A percentile compares a stretch with the other conserved stretches of the same genome.
These are phyloP conservation scores for Leucocoprinus sp. DNA, from an alignment of 768 basidiomycete genomes.

Conservation along the genomic window DNA sequence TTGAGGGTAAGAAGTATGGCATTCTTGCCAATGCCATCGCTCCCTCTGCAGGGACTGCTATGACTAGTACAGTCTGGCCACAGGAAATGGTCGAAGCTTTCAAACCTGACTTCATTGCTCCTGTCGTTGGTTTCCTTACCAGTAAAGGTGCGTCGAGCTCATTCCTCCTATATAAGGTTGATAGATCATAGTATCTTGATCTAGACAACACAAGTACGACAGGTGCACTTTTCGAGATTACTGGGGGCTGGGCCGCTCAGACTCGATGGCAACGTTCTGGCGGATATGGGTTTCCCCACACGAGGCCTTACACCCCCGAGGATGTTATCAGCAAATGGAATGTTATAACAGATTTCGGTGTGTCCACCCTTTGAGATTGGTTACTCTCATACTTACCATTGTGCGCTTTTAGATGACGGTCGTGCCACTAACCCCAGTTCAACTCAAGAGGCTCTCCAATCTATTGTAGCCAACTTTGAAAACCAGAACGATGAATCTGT, in stretches of 20 bases:
- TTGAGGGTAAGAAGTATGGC: constrained; percentile 88
- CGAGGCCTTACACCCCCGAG: constrained; percentile 70
- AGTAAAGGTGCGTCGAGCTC: constrained; percentile 45
- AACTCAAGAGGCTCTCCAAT: constrained; percentile 68
- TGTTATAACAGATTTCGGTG: constrained; percentile 78
- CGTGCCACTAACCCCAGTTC: constrained; percentile 76
- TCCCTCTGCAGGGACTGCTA: constrained; percentile 83
- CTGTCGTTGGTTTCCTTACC: constrained; percentile 84
- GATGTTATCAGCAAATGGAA: constrained; percentile 75
- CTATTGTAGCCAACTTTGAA: constrained; percentile 46
- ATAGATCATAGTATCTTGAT: not conserved
- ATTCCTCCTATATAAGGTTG: not conserved
- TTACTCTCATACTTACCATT: not conserved
- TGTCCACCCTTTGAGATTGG: constrained; percentile 16
- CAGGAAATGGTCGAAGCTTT: constrained; percentile 85
- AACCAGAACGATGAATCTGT: constrained; percentile 31
- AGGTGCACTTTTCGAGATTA: constrained; percentile 76
- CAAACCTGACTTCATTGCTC: constrained; percentile 93
- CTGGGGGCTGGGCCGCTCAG: constrained; percentile 88
- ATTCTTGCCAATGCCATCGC: constrained; percentile 87
- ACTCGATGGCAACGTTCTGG: constrained; percentile 89
- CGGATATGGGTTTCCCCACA: constrained; percentile 82
- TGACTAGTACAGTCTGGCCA: constrained; percentile 83
- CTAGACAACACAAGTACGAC: constrained; percentile 64
- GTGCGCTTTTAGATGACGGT: constrained; percentile 53